Evolutionary conservation across 208 protist species (phyloP), one percentile per base, ranked within the genome.

Genomic region (Hexamita inflata): DNA sequence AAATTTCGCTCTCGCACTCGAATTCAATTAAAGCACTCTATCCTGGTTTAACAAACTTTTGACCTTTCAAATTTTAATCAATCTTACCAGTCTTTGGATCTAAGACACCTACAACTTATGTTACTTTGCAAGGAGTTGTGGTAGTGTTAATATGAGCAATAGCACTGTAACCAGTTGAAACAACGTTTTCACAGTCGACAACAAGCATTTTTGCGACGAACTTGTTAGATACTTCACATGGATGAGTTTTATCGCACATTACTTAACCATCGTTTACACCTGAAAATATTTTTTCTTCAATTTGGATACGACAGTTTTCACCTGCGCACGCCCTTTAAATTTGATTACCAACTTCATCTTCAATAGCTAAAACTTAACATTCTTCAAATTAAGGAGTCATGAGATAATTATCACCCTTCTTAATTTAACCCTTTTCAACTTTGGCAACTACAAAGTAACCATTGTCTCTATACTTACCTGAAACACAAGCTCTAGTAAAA

Each of bases 401-500:
- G 42, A 45, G 11, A 70, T 49, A 35, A 32, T 9, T 57, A n/a
- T 57, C 40, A 28, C 35, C 35, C 15, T 30, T 57, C 7, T 45
- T 49, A 7, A 70, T 70, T 45, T n/a, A 2, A 29, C 64, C 64
- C 40, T 70, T n/a, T n/a, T 70, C 64, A 24, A 70, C 38, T 38
- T 70, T 70, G 15, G 9, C 9, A 35, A 70, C 38, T 28, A 70
- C 38, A 38, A 45, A 70, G 11, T n/a, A n/a, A 24, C 64, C 38
- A 38, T 49, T 70, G 11, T 70, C 64, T 34, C 42, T 70, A 49
- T 70, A 70, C 9, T 49, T n/a, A 24, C 64, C 64, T 42, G 30
- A 42, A 19, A 70, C 64, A 49, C 73, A 66, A 9, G 77, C 38
- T 28, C 78, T 2, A 19, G 80, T 24, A 26, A 64, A 53, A 58